Conservation (phyloP, 1,284 basidiomycete species). For the Marasmius sp. region DNA sequence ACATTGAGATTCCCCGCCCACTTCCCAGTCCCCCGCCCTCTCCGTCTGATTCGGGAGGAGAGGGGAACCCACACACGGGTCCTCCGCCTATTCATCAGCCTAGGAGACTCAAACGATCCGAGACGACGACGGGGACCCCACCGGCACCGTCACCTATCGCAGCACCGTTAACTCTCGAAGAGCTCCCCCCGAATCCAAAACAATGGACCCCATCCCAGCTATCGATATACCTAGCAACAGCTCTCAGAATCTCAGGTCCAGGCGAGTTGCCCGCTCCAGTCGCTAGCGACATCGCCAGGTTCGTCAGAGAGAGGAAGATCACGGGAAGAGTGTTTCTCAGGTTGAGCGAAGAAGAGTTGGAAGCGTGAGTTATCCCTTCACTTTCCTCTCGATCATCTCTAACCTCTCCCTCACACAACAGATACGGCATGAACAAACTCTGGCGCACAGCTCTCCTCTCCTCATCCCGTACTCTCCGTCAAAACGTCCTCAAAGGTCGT, state of each 20-base stretch:
- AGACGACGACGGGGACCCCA: constrained; percentile 15
- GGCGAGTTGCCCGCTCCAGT: constrained; percentile 35
- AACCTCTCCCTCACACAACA: constrained; percentile 23
- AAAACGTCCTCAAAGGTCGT: constrained; percentile 53
- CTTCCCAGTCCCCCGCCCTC: constrained; percentile 36
- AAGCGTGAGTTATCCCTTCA: constrained; percentile 37
- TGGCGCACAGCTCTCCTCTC: constrained; percentile 52
- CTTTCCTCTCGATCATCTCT: constrained; percentile 3
- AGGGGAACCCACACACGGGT: background rate
- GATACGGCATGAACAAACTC: constrained; percentile 51
- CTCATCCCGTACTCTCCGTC: constrained; percentile 54
- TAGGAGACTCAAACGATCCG: constrained; percentile 3
- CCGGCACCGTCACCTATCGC: constrained; percentile 17
- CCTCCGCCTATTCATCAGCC: constrained; percentile 5
- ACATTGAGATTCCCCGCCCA: constrained; percentile 29
- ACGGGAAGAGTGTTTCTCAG: constrained; percentile 52
- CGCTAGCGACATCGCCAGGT: constrained; percentile 47
- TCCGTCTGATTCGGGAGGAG: constrained; percentile 1
- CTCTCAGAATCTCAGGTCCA: constrained; percentile 39
- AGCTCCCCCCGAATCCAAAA: constrained; percentile 55
- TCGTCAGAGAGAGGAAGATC: constrained; percentile 46
- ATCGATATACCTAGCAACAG: constrained; percentile 45
- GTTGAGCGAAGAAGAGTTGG: constrained; percentile 55
- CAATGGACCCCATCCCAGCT: constrained; percentile 56
- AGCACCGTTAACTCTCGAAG: constrained; percentile 23